phyloP scores from a whole-genome alignment of 2,329 filamentous ascomycete genomes.

The Talaromyces atroroseus region DNA sequence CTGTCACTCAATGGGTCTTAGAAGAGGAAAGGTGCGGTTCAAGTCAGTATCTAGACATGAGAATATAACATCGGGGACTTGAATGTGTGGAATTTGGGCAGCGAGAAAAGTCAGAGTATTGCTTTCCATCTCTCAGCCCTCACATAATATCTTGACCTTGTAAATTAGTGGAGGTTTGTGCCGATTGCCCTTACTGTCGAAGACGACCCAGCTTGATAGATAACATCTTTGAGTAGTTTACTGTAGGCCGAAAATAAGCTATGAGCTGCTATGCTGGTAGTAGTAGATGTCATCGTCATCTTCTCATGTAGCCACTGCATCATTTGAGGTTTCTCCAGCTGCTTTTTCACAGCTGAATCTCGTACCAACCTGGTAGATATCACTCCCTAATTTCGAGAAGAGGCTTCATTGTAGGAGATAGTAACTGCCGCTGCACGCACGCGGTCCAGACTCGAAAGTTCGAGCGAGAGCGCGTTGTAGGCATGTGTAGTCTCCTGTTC shows the following conservation, averaged over 20 bases:
- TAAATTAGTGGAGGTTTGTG: constrained; percentile 10
- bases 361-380: constrained; percentile 13
- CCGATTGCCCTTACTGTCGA: constrained; percentile 14
- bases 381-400: background rate
- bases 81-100: background rate
- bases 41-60: background rate
- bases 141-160: constrained; percentile 16
- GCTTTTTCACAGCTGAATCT: constrained; percentile 12
- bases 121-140: constrained; percentile 15
- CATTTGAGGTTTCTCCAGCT: background rate
- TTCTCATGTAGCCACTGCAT: constrained; percentile 8
- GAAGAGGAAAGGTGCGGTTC: background rate
- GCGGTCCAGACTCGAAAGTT: constrained; percentile 14
- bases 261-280: background rate
- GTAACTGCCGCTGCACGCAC: constrained; percentile 15
- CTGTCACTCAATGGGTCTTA: background rate
- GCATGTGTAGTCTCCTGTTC: background rate
- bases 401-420: constrained; percentile 8
- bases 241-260: background rate
- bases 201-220: constrained; percentile 13
- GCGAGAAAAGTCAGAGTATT: constrained; percentile 13
- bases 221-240: background rate
- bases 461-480: constrained; percentile 11
- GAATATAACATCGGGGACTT: background rate
- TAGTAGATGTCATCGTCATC: constrained; percentile 3